Base-by-base conservation (phyloP, 2,329 filamentous ascomycete species). In the Colletotrichum musicola region DNA sequence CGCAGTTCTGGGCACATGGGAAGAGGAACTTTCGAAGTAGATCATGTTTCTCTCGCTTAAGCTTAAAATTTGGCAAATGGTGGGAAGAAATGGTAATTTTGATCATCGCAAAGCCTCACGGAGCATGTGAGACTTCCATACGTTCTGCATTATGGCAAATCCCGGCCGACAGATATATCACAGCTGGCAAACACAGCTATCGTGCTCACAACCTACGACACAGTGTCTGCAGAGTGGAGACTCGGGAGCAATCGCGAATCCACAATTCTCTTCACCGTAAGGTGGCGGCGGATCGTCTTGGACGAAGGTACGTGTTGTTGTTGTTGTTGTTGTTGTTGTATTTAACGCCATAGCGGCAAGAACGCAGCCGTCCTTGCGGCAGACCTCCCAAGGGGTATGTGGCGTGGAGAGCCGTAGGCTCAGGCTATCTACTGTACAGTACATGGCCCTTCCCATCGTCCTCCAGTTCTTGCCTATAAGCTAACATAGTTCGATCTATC, bases 171-270 rank as follows among this genome's bases (percentile, higher is more conserved):
- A 9, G 10, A 54, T 0, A 7, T 27, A 1, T 14, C 20, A 7
- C 51, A 4, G 72, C 76, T 79, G 1, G 35, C 73, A 0, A 27
- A 30, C 0, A 42, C 70, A 1, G 66, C 76, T 7, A 68, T 84
- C 0, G 75, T 84, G 0, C 50, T 84, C 1, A 82, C 81, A 4
- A 84, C 81, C 0, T 84, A 83, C 57, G 77, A 83, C 30, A 82
- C 80, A 0, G 73, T 84, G 1, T 74, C 77, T 0, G 63, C 74
- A 0, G 81, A 84, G 6, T 81, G 78, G 78, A 76, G 62, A 7
- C 40, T 30, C 0, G 61, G 49, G 1, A 55, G 42, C 1, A 60
- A 27, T 2, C 6, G 16, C 1, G 53, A 13, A 3, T 6, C 5
- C 0, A 78, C 76, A 0, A n/a, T 75, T 0, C 62, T 82, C 0